Evolutionary conservation across 306 rosid genomes (phyloP).

Genomic region (Quercus aquifolioides): DNA sequence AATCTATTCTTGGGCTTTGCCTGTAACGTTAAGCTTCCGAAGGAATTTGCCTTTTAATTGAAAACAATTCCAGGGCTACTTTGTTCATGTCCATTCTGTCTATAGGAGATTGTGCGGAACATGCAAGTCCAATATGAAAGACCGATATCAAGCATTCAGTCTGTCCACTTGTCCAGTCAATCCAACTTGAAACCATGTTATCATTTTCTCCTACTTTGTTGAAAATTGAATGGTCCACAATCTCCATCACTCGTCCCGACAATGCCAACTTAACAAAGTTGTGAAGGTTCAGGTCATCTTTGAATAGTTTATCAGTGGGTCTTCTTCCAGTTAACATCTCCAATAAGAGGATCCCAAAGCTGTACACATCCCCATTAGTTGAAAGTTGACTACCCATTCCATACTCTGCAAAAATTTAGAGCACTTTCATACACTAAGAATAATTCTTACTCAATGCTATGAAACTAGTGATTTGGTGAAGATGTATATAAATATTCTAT

Average conservation of each 20-base stretch:
- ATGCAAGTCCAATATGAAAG: background rate
- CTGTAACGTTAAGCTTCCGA: too few relatives aligned
- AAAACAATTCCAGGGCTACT: too few relatives aligned
- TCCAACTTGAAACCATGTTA: background rate
- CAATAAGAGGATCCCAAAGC: constrained; percentile 11
- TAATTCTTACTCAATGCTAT: background rate
- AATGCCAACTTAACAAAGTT: background rate
- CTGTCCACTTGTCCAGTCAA: background rate
- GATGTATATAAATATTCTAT: too few relatives aligned
- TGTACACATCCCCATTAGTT: constrained; percentile 1
- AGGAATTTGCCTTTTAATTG: too few relatives aligned
- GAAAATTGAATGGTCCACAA: background rate
- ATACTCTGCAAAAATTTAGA: background rate
- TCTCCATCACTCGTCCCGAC: background rate
- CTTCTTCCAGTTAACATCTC: constrained; percentile 10
- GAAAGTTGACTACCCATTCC: constrained; percentile 12
- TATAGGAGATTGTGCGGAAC: too few relatives aligned
- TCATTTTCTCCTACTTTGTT: background rate
- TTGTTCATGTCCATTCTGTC: too few relatives aligned
- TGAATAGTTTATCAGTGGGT: background rate
- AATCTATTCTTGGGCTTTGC: too few relatives aligned
- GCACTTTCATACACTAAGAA: background rate
- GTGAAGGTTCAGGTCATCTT: background rate
- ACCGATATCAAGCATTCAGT: background rate
- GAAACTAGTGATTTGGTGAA: background rate